These are phyloP conservation scores for Diaporthe amygdali DNA, from an alignment of 2,329 filamentous ascomycete species.

Conservation along the genomic window DNA sequence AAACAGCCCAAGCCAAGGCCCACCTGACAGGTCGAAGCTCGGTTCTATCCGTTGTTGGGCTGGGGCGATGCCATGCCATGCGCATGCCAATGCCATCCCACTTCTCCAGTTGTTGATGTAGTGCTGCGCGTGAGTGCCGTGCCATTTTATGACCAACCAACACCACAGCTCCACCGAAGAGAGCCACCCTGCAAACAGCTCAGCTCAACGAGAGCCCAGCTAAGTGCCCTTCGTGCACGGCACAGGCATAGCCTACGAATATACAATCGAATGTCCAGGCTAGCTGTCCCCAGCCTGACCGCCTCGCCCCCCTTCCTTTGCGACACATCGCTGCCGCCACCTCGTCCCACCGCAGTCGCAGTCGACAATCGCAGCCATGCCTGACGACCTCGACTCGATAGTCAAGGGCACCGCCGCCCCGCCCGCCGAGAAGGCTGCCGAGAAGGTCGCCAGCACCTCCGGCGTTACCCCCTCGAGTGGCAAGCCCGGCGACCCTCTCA, in stretches of 20 bases:
- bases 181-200: not conserved
- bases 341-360: not conserved
- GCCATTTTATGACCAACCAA: not conserved
- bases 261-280: not conserved
- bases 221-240: not conserved
- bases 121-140: not conserved
- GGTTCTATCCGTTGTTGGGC: not conserved
- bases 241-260: not conserved
- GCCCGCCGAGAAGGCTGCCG: constrained; percentile 59
- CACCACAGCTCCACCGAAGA: not conserved
- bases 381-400: constrained; percentile 79
- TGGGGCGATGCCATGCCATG: not conserved
- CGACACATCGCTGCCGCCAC: constrained; percentile 3
- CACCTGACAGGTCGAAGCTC: constrained; percentile 3
- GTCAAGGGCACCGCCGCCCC: constrained; percentile 83
- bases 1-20: not conserved
- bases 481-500: constrained; percentile 72
- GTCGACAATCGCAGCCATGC: constrained; percentile 48
- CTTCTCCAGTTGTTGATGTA: not conserved
- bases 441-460: constrained; percentile 47
- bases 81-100: not conserved
- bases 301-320: not conserved
- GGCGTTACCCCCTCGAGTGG: constrained; percentile 48
- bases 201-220: not conserved
- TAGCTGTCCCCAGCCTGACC: not conserved